Conservation (phyloP, 2,329 filamentous ascomycete genomes). For the Parastagonospora nodorum region DNA sequence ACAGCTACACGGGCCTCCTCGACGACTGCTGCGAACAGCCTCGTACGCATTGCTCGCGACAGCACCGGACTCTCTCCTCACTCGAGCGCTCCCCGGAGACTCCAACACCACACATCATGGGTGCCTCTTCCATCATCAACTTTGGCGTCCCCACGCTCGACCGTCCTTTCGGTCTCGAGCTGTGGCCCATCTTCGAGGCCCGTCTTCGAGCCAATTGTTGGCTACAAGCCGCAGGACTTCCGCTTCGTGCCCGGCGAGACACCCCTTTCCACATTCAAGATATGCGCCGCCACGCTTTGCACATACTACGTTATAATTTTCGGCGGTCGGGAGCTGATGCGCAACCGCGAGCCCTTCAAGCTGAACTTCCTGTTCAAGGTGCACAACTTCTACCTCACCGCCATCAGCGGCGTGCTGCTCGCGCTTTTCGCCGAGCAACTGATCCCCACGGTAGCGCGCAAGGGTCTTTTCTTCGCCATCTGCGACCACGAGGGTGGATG, state of each 20-base stretch:
- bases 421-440: slow-evolving; percentile 90
- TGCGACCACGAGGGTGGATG: slow-evolving; percentile 83
- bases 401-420: slow-evolving; percentile 79
- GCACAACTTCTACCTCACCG: slow-evolving; percentile 93
- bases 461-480: slow-evolving; percentile 88
- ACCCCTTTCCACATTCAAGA: slow-evolving; percentile 86
- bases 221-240: slow-evolving; percentile 87
- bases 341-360: slow-evolving; percentile 81
- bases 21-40: neutral
- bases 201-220: slow-evolving; percentile 74
- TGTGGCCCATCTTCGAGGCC: slow-evolving; percentile 97
- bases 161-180: slow-evolving; percentile 83
- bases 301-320: slow-evolving; percentile 95
- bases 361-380: slow-evolving; percentile 89
- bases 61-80: neutral
- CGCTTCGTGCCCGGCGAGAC: slow-evolving; percentile 80
- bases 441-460: slow-evolving; percentile 76
- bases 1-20: neutral
- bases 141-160: slow-evolving; percentile 77
- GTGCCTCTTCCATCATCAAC: slow-evolving; percentile 58
- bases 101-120: slow-evolving; percentile 48
- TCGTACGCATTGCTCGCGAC: neutral
- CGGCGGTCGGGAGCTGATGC: slow-evolving; percentile 90
- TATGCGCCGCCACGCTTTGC: slow-evolving; percentile 78
- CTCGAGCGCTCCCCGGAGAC: neutral